Evolutionary conservation across 2,329 filamentous ascomycete genomes (phyloP), one percentile per base, ranked within the genome.

Genomic region (Eutypella sp.): DNA sequence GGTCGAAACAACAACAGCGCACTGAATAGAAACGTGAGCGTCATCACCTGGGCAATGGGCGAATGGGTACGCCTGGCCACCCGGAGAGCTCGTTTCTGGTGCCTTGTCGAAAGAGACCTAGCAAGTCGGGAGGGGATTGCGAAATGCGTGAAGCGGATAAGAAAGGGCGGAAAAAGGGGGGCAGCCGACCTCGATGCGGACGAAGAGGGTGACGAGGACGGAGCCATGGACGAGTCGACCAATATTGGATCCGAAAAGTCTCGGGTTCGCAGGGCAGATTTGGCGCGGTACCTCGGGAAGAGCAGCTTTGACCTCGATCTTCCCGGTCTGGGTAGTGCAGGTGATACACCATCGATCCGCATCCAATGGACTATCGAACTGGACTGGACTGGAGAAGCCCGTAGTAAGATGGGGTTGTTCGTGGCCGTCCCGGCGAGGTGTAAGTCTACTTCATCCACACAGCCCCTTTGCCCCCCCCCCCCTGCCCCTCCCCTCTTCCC

Each of bases 321-420:
- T 5, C 57, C 73, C 15, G 44, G 33, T 4, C 57, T 57, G 55
- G 43, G 57, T 42, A 51, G 54, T 67, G 45, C 64, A 41, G 60
- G 67, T 1, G 58, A 61, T 1, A 49, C 66, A 9, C 68, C 75
- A 2, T 61, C 69, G 10, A 45, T 82, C 4, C 73, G 79, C 22
- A 65, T 88, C 1, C 69, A 74, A 46, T 89, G 85, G 85, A 69
- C 64, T 40, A 81, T 86, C 37, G 64, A 66, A 2, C 86, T 88
- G 56, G 84, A 88, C 61, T 88, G 84, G 84, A 84, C 83, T 0
- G 85, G 85, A 5, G 85, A 88, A 58, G 84, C 81, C 4, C 75
- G 77, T 56, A 86, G 77, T 53, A 69, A 69, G 38, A 64, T 87
- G 15, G 67, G 66, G 4, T 68, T 83, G 10, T 60, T 78, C 50